Base-by-base conservation (phyloP, 768 basidiomycete species). In the Boletus tomentosulus region DNA sequence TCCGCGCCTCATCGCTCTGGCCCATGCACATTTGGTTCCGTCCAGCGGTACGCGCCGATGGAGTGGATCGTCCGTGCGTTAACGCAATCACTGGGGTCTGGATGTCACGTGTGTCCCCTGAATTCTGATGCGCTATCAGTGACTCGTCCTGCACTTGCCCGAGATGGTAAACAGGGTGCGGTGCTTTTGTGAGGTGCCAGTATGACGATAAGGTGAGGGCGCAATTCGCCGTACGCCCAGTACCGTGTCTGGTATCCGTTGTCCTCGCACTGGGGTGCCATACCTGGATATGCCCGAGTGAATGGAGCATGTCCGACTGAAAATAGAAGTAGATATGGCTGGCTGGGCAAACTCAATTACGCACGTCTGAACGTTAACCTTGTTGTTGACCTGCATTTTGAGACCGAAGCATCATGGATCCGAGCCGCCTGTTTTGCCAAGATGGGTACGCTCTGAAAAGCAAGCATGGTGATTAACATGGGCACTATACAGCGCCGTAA, bases 331-430 rank as follows among this genome's bases (percentile, higher is more conserved):
- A 22, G 34, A 31, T n/a, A 24, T 41, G 31, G 22, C 30, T 46
- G 41, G 43, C n/a, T 5, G 30, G 46, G 42, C 19, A 45, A 46
- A 62, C 54, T 48, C 51, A 54, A 56, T 44, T 53, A 15, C 4
- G 8, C 50, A 37, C 13, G 47, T 31, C 51, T 25, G 51, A 56
- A 66, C 53, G 58, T 51, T 54, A 53, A 54, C 28, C 37, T 48
- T 22, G 35, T 19, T 33, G 33, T 19, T 25, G 47, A 19, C 48
- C n/a, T 34, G 48, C 11, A 3, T 22, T 10, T 24, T 19, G 31
- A 9, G 9, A n/a, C 10, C 25, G 12, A 34, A 13, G 50, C 19
- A 19, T 19, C 19, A 57, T 62, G 53, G 55, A 51, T 66, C 54
- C 56, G 58, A 48, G 34, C 54, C 46, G 51, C 50, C 19, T 33